phyloP scores from a whole-genome alignment of 345 rosid genomes.

The Rhizophora mangle region DNA sequence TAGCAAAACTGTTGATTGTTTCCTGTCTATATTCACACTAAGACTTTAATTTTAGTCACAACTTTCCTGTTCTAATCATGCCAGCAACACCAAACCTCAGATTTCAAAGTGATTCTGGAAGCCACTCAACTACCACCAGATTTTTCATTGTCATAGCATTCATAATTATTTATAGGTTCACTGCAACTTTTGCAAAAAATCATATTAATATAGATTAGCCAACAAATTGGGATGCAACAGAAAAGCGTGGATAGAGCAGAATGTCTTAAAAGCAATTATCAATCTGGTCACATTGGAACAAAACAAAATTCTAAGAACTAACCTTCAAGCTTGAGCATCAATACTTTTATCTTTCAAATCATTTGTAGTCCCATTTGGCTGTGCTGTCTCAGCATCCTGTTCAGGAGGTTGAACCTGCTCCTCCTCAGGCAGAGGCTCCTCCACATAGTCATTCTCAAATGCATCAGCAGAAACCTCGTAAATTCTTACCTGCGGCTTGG shows the following conservation, averaged over 20 bases:
- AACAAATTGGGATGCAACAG: background rate
- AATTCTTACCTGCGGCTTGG: conserved; percentile 90
- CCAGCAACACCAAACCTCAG: too few relatives aligned
- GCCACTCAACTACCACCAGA: too few relatives aligned
- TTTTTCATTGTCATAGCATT: too few relatives aligned
- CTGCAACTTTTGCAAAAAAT: background rate
- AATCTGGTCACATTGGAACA: background rate
- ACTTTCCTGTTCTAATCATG: too few relatives aligned
- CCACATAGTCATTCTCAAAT: conserved; percentile 93
- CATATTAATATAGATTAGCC: background rate
- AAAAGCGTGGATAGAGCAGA: background rate
- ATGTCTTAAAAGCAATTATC: too few relatives aligned
- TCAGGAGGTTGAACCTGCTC: conserved; percentile 79
- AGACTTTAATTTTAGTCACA: too few relatives aligned
- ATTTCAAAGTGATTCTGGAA: too few relatives aligned
- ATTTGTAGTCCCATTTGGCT: conserved; percentile 41
- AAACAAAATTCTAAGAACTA: conserved; percentile 5
- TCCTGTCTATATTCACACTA: too few relatives aligned
- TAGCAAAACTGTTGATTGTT: too few relatives aligned
- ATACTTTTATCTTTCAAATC: conserved; percentile 50
- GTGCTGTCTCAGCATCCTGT: conserved; percentile 55
- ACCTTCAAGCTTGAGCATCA: conserved; percentile 48
- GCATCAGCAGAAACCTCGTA: conserved; percentile 98
- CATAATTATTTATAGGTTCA: too few relatives aligned
- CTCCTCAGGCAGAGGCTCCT: conserved; percentile 86